These are phyloP conservation scores for Trichoderma sp. DNA, from an alignment of 2,329 filamentous ascomycete species.

Conservation along the genomic window DNA sequence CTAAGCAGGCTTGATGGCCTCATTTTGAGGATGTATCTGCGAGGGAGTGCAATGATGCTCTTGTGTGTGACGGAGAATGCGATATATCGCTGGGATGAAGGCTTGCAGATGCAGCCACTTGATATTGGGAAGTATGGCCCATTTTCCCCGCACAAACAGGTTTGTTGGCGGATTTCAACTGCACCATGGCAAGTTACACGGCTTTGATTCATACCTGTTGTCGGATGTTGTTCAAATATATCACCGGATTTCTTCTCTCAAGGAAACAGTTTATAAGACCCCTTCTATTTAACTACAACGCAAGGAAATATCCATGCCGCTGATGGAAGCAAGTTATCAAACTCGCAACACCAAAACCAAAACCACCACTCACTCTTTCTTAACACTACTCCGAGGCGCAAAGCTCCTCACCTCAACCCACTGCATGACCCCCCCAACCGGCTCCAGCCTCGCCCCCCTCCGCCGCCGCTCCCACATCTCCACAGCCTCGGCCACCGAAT, in stretches of 20 bases:
- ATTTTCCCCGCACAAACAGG: not conserved
- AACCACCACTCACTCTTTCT: not conserved
- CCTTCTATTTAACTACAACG: not conserved
- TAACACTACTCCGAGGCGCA: not conserved
- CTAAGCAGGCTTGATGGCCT: not conserved
- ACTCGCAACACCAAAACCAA: not conserved
- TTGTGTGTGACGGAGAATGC: not conserved
- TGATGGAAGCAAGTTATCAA: not conserved
- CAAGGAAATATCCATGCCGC: not conserved
- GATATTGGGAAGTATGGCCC: not conserved
- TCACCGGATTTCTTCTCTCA: not conserved
- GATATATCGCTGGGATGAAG: not conserved
- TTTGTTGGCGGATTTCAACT: not conserved
- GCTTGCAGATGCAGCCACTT: not conserved
- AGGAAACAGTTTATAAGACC: not conserved
- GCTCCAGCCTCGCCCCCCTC: slow-evolving; percentile 4
- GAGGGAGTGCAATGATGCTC: not conserved
- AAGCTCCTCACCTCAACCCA: slow-evolving; percentile 9
- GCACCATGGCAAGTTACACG: not conserved
- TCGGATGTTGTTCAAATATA: not conserved
- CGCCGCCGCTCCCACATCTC: slow-evolving; percentile 2
- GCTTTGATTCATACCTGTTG: not conserved
- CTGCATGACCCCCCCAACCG: not conserved
- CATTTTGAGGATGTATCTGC: not conserved
- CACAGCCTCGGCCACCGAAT: not conserved